Base-by-base conservation (phyloP, 805 yeast species). In the Jamesozyma jinghongensis region DNA sequence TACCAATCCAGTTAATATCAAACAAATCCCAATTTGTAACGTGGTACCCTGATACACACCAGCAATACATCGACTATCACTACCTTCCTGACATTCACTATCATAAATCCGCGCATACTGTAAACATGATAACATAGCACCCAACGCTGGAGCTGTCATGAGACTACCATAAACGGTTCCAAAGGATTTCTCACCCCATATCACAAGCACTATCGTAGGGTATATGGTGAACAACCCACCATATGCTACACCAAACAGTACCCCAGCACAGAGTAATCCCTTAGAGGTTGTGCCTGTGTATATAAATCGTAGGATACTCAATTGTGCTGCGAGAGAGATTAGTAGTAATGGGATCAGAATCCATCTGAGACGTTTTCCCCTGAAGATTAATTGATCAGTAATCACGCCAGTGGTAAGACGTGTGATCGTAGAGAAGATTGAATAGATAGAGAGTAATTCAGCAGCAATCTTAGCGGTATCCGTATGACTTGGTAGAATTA, bases 101-200 rank as follows among this genome's bases (percentile, higher is more conserved):
- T 85, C 92, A 49, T 73, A 79, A 16, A 75, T 60, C 19, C 62
- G 52, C 1, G 94, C 96, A 57, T 81, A 87, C 11, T 79, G 48
- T 38, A 83, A 52, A 5, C 94, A 88, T 51, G 73, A 83, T 2
- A 74, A 45, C 4, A 82, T 67, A 1, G 90, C 69, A 1, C 95
- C 95, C 2, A 85, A 47, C 0, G 96, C 95, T 2, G 96, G 95
- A 0, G 94, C 92, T 28, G 84, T 70, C 73, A 86, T 81, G 57
- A 86, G 84, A 19, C 82, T 67, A 2, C 97, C 97, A 85, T 95
- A 90, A 2, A 90, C 83, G 2, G 95, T 83, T 0, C 97, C 97
- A 61, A 90, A 77, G 27, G 84, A 73, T 33, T 83, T 87, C 18
- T 83, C 72, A 0, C 97, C 97, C 87, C 95, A 92, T 3, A 84